Percentiles rank a stretch among this genome's conserved stretches.
Conservation (phyloP, 2,329 filamentous ascomycete species). For the Geosmithia morbida region DNA sequence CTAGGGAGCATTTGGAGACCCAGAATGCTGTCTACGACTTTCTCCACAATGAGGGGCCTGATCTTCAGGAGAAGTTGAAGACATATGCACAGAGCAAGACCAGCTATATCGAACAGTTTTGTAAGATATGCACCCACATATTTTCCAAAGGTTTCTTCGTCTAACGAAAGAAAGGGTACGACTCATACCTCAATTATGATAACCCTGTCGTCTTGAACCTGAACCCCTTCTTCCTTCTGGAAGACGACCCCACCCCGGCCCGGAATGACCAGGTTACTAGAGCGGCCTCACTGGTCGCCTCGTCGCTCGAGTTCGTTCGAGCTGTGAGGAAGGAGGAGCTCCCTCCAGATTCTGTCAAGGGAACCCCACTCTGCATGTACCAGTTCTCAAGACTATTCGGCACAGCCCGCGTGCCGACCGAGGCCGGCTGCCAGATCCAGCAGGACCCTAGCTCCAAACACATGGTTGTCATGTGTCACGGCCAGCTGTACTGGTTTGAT, state of each 20-base stretch:
- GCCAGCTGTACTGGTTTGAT: conserved; percentile 98
- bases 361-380: conserved; percentile 89
- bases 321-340: conserved; percentile 89
- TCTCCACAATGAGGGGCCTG: conserved; percentile 63
- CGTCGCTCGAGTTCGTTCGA: conserved; percentile 79
- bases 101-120: conserved; percentile 98
- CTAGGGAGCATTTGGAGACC: conserved; percentile 73
- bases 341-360: conserved; percentile 72
- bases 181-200: conserved; percentile 95
- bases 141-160: neutral
- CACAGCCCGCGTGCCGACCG: conserved; percentile 84
- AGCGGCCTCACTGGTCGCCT: conserved; percentile 82
- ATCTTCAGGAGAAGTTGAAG: conserved; percentile 78
- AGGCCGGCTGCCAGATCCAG: conserved; percentile 89
- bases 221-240: conserved; percentile 93
- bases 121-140: conserved; percentile 34
- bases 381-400: conserved; percentile 94
- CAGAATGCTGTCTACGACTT: conserved; percentile 72
- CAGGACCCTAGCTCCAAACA: conserved; percentile 91
- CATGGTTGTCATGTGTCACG: conserved; percentile 81
- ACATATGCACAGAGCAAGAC: conserved; percentile 81
- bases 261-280: conserved; percentile 94
- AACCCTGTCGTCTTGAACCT: conserved; percentile 95
- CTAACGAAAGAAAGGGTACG: conserved; percentile 58
- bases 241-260: conserved; percentile 93